These are phyloP conservation scores for Botrytis galanthina DNA, from an alignment of 2,329 filamentous ascomycete species.

Conservation along the genomic window DNA sequence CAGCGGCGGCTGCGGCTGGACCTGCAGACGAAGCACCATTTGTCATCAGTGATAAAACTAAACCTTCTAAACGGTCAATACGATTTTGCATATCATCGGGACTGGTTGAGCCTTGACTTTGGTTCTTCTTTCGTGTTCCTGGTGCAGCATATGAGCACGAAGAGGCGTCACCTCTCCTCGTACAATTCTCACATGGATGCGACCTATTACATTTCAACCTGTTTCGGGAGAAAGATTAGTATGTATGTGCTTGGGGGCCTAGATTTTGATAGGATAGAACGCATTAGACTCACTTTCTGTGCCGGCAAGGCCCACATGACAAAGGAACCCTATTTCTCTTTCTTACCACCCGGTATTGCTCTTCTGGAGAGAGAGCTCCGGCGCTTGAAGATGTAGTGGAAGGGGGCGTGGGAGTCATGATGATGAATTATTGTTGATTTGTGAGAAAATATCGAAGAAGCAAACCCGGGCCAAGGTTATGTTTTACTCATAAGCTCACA, in stretches of 20 bases:
- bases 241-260: conserved; percentile 21
- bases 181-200: conserved; percentile 90
- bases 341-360: conserved; percentile 82
- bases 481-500: conserved; percentile 24
- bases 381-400: conserved; percentile 75
- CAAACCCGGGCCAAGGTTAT: conserved; percentile 19
- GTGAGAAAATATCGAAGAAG: conserved; percentile 23
- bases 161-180: conserved; percentile 76
- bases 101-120: conserved; percentile 58
- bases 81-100: conserved; percentile 98
- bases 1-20: conserved; percentile 52
- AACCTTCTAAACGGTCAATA: conserved; percentile 88
- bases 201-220: conserved; percentile 89
- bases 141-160: conserved; percentile 84
- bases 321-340: conserved; percentile 90
- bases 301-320: conserved; percentile 86
- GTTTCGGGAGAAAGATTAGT: conserved; percentile 40
- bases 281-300: conserved; percentile 69
- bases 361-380: conserved; percentile 75
- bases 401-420: conserved; percentile 73
- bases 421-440: conserved; percentile 27
- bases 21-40: conserved; percentile 68
- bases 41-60: conserved; percentile 93
- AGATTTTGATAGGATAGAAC: conserved; percentile 24
- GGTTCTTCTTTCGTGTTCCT: conserved; percentile 67